Conservation (phyloP, 176 grass and related monocot species). For the Eremochloa ophiuroides region DNA sequence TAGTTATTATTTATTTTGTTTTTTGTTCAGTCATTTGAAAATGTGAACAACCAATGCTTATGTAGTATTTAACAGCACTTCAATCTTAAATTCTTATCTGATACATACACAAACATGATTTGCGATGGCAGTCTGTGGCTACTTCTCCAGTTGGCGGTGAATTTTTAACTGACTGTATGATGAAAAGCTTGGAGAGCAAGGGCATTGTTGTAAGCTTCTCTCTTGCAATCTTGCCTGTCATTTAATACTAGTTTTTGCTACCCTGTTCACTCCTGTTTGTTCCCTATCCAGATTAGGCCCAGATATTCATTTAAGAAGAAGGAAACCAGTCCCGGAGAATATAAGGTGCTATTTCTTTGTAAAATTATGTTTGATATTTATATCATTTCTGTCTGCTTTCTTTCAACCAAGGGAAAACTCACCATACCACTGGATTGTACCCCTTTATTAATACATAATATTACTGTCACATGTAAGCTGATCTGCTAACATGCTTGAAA, state of each 20-base stretch:
- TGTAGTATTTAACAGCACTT: background rate
- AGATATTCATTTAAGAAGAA: conserved; percentile 99
- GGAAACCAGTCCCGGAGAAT: conserved; percentile 81
- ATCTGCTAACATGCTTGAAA: background rate
- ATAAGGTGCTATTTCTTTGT: conserved; percentile 56
- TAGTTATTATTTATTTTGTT: conserved; percentile 1
- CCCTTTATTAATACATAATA: background rate
- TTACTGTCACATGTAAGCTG: background rate
- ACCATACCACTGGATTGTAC: background rate
- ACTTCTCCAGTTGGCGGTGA: conserved; percentile 96
- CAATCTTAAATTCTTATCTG: background rate
- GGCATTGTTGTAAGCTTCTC: conserved; percentile 62
- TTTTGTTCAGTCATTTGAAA: conserved; percentile 2
- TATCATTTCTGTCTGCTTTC: conserved; percentile 3
- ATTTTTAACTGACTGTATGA: conserved; percentile 99
- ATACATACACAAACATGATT: conserved; percentile 23
- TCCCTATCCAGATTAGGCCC: conserved; percentile 75
- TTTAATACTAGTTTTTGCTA: background rate
- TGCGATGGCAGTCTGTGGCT: conserved; percentile 62
- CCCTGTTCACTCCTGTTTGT: conserved; percentile 31
- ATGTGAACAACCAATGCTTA: background rate
- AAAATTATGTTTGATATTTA: conserved; percentile 16
- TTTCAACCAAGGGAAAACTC: background rate
- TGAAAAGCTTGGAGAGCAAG: conserved; percentile 99
- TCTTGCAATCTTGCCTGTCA: conserved; percentile 1